Conservation (phyloP, 2,329 filamentous ascomycete genomes). For the Aspergillus sp. region DNA sequence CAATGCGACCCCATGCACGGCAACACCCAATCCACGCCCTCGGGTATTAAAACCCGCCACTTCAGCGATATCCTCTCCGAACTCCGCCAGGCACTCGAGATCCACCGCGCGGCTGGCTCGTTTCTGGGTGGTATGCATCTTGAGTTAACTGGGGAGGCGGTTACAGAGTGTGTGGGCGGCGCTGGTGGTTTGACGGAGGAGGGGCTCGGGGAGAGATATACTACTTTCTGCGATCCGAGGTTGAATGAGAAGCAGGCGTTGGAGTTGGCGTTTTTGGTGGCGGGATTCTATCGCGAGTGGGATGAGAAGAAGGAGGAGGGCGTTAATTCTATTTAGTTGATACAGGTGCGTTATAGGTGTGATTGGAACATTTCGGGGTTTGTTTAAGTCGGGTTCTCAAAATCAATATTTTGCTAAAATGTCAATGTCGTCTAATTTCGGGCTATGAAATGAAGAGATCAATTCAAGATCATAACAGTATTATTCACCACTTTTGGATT, state of each 20-base stretch:
- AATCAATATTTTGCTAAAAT: not conserved
- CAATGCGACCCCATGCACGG: conserved; percentile 99
- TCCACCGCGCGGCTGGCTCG: conserved; percentile 75
- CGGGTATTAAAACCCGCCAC: conserved; percentile 83
- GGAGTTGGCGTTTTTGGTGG: conserved; percentile 88
- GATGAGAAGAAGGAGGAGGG: conserved; percentile 15
- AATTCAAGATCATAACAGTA: too few species aligned
- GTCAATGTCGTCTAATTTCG: too few species aligned
- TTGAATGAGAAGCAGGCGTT: conserved; percentile 97
- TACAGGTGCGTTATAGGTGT: too few species aligned
- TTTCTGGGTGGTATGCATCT: conserved; percentile 92
- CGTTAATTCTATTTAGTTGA: conserved; percentile 9
- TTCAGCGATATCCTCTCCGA: conserved; percentile 89
- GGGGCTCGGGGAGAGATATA: conserved; percentile 84
- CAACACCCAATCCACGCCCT: conserved; percentile 58
- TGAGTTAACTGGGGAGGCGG: conserved; percentile 89
- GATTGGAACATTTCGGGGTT: too few species aligned
- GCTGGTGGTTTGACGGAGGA: conserved; percentile 81
- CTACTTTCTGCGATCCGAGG: conserved; percentile 89
- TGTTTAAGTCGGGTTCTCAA: not conserved
- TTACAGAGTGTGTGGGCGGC: conserved; percentile 92
- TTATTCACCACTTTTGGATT: too few species aligned
- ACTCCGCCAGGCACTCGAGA: conserved; percentile 71
- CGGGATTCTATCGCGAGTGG: conserved; percentile 63
- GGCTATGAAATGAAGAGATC: too few species aligned